phyloP scores from a whole-genome alignment of 2,329 filamentous ascomycete species.

The Neofusicoccum parvum region DNA sequence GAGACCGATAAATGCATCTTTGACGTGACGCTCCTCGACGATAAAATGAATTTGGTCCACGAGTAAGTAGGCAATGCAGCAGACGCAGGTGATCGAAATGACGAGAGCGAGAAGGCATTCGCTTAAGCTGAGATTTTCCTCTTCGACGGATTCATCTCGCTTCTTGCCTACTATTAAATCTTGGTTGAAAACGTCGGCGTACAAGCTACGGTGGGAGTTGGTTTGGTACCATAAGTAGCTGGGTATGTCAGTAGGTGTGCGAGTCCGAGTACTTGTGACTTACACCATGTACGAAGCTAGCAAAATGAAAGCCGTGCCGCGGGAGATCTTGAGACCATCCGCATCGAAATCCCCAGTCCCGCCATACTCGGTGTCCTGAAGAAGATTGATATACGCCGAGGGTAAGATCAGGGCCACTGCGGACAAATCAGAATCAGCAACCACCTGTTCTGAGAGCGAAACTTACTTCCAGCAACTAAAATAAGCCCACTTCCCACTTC shows the following conservation, averaged over 20 bases:
- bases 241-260: background rate
- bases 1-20: conserved; percentile 63
- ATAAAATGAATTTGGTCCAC: conserved; percentile 71
- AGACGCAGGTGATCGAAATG: conserved; percentile 68
- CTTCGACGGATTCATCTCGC: conserved; percentile 59
- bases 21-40: conserved; percentile 55
- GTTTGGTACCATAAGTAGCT: conserved; percentile 69
- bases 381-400: conserved; percentile 55
- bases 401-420: conserved; percentile 53
- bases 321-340: conserved; percentile 67
- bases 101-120: conserved; percentile 69
- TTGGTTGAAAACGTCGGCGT: conserved; percentile 70
- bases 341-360: conserved; percentile 28
- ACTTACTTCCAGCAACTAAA: conserved; percentile 69
- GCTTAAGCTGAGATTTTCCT: conserved; percentile 72
- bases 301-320: conserved; percentile 70
- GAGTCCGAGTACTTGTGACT: background rate
- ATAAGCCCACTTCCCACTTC: conserved; percentile 80
- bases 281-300: conserved; percentile 62
- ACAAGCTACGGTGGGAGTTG: conserved; percentile 75
- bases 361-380: conserved; percentile 29
- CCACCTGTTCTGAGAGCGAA: background rate
- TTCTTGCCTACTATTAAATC: conserved; percentile 71
- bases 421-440: background rate
- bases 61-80: conserved; percentile 73